Conservation (phyloP, 306 rosid species). For the Biancaea sappan region DNA sequence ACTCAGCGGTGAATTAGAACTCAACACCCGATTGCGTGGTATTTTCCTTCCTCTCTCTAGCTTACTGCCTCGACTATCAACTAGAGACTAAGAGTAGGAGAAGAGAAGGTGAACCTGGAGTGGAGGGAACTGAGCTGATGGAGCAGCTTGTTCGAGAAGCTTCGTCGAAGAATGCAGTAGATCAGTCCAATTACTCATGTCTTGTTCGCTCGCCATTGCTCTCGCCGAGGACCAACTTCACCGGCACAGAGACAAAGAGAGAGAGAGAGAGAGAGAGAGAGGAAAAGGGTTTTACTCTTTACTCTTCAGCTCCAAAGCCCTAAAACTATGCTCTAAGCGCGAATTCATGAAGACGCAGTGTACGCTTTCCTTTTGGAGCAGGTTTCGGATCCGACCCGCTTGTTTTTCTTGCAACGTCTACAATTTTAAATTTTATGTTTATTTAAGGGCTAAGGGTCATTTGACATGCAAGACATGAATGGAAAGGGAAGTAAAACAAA, state of each 20-base stretch:
- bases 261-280: no score
- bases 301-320: background rate
- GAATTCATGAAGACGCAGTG: background rate
- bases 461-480: no score
- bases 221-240: background rate
- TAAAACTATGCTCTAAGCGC: background rate
- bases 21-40: background rate
- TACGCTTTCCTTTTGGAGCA: background rate
- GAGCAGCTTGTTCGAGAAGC: conserved; percentile 99
- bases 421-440: no score
- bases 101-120: conserved; percentile 67
- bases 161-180: conserved; percentile 90
- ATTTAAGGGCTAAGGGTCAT: no score
- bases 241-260: no score
- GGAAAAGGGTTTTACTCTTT: background rate
- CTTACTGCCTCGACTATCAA: conserved; percentile 17
- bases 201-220: conserved; percentile 75
- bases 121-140: conserved; percentile 97
- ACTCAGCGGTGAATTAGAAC: background rate
- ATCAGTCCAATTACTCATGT: conserved; percentile 75
- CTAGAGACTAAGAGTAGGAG: background rate
- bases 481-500: no score
- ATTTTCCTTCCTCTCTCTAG: background rate
- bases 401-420: background rate
- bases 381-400: background rate